phyloP scores from a whole-genome alignment of 176 grass and related monocot genomes.

The Eleusine coracana region DNA sequence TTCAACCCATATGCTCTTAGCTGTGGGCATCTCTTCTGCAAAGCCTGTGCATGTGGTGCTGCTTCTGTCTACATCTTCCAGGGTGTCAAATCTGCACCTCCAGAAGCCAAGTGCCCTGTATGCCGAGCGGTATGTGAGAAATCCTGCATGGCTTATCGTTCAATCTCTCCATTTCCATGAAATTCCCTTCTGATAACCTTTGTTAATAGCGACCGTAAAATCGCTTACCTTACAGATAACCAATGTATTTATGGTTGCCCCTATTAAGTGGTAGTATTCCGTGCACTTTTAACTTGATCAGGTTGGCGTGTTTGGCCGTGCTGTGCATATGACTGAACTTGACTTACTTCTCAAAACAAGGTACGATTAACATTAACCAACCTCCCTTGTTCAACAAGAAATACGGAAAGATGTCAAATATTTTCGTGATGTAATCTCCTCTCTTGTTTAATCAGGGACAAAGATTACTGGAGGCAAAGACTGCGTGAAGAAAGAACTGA shows the following conservation, averaged over 20 bases:
- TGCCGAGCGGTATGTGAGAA: conserved; percentile 58
- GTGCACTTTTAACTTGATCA: conserved; percentile 16
- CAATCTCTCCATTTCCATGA: background rate
- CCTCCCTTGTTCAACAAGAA: background rate
- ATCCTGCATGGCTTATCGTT: background rate
- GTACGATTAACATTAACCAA: conserved; percentile 8
- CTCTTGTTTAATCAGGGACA: conserved; percentile 43
- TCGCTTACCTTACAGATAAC: background rate
- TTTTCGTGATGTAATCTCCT: background rate
- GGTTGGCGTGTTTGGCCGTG: conserved; percentile 57
- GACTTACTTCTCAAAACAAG: conserved; percentile 64
- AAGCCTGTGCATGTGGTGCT: conserved; percentile 67
- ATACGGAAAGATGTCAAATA: background rate
- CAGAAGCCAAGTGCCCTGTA: conserved; percentile 59
- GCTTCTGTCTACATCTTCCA: conserved; percentile 74
- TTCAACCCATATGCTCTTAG: conserved; percentile 73
- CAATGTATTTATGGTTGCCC: background rate
- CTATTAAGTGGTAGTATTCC: background rate
- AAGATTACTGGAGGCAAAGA: conserved; percentile 63
- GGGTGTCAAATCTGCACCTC: conserved; percentile 56
- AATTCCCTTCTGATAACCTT: background rate
- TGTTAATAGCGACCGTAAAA: background rate
- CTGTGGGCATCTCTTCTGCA: conserved; percentile 79
- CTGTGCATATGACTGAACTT: conserved; percentile 67
- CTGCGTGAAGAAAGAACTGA: conserved; percentile 47